Percentiles rank a stretch among this genome's conserved stretches.
Conservation (phyloP, 768 basidiomycete species). For the Lactarius trivialis region DNA sequence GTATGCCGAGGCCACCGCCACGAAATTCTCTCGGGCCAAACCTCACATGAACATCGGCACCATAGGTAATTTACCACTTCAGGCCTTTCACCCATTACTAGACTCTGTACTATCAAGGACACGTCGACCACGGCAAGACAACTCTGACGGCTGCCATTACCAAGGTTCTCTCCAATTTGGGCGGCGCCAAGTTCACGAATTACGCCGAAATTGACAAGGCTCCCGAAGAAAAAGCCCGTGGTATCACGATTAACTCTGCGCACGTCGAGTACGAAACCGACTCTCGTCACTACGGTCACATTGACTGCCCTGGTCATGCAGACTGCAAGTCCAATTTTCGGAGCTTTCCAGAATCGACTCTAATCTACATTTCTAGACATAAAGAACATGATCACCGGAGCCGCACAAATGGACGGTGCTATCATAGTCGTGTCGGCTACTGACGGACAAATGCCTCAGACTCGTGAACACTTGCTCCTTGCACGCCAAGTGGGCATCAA, state of each 20-base stretch:
- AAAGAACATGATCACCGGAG: conserved; percentile 99
- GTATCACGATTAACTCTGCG: conserved; percentile 98
- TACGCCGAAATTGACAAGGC: conserved; percentile 98
- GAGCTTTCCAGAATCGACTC: conserved; percentile 14
- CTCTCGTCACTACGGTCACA: conserved; percentile 90
- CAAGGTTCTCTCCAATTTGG: conserved; percentile 74
- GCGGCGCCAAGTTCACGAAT: conserved; percentile 84
- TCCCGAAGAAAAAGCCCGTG: conserved; percentile 98
- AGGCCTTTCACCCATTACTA: neutral
- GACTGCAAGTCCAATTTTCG: conserved; percentile 58
- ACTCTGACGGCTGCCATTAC: conserved; percentile 95
- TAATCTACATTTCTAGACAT: conserved; percentile 49
- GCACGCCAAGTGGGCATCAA: conserved; percentile 98
- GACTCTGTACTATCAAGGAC: conserved; percentile 41
- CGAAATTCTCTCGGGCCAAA: conserved; percentile 64
- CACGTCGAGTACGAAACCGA: conserved; percentile 98
- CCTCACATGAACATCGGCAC: conserved; percentile 96
- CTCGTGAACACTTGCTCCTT: conserved; percentile 93
- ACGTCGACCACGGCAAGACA: conserved; percentile 98
- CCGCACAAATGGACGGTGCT: conserved; percentile 95
- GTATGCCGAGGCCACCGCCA: conserved; percentile 58
- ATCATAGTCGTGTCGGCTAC: conserved; percentile 97
- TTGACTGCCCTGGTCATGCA: conserved; percentile 95
- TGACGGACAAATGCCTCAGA: conserved; percentile 99
- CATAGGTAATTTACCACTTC: conserved; percentile 52